phyloP scores from a whole-genome alignment of 2,329 filamentous ascomycete species.

The Catunica adiposa region DNA sequence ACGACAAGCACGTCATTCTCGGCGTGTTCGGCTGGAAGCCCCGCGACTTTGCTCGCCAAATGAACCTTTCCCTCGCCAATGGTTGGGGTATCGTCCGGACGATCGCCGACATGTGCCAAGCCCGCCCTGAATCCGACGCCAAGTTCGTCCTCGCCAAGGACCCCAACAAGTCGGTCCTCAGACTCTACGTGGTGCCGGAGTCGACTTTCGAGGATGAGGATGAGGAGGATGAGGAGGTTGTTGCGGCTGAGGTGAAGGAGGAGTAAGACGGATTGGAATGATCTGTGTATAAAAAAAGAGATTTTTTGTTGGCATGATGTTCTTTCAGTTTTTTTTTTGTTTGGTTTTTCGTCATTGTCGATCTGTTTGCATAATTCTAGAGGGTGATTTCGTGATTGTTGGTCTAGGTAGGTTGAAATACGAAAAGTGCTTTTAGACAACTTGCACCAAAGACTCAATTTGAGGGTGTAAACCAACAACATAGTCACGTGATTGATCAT shows the following conservation, averaged over 20 bases:
- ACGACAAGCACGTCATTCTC: conserved; percentile 86
- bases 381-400: no score
- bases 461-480: no score
- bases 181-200: conserved; percentile 78
- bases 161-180: conserved; percentile 89
- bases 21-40: conserved; percentile 97
- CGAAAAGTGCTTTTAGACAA: no score
- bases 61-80: conserved; percentile 94
- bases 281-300: neutral
- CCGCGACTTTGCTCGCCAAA: conserved; percentile 87
- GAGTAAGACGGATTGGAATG: neutral
- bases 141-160: conserved; percentile 78
- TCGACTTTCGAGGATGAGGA: conserved; percentile 63
- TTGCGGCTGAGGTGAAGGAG: neutral
- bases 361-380: no score
- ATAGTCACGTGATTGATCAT: no score
- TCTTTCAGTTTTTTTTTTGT: conserved; percentile 6
- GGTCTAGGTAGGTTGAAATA: no score
- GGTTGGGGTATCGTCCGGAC: conserved; percentile 98
- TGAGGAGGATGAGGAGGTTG: conserved; percentile 25
- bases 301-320: neutral
- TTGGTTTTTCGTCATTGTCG: neutral
- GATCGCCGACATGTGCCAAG: conserved; percentile 83
- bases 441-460: no score
- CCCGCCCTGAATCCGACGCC: conserved; percentile 45